Evolutionary conservation across 331 rosid species (phyloP), one percentile per base, ranked within the genome.

Genomic region (Rhamnella rubrinervis): DNA sequence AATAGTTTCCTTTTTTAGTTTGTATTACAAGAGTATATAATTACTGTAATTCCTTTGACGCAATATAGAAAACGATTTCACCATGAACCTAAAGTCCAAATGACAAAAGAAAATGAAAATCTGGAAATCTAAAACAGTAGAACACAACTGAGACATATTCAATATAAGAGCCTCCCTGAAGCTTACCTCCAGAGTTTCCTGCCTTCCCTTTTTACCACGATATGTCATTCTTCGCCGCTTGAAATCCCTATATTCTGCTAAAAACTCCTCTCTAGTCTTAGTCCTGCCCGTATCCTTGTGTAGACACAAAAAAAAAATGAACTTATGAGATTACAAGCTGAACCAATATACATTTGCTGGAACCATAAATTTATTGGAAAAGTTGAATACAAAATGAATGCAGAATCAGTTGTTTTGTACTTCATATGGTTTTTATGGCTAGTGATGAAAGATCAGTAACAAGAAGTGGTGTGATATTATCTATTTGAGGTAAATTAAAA

Each of bases 221-320:
- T 93, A 93, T 61, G 98, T 87, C 96, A 87, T 93, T 73, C 97
- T 88, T 73, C 97, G 86, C 50, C 98, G 88, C 78, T 91, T 93
- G 83, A 85, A 89, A 81, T 93, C 98, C 78, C 98, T 89, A 81
- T 91, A 96, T 80, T 93, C 97, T 66, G 97, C 98, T 19, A 93
- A 78, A 75, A 93, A 71, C 75, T 93, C 98, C 81, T 93, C 98
- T 46, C 78, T 76, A 55, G 96, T 93, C 84, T 91, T 93, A 67
- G 63, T 72, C 82, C 75, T 87, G 68, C 51, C 59, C 20, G 84
- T 13, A 68, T 78, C 98, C 98, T 93, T 63, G 70, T 58, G 70
- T 72, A 63, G 59, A 15, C 25, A 63, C 64, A 74, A 72, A 67
- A 65, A 76, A 66, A 67, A 25, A 3, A 0, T 62, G 59, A 67